phyloP scores from a whole-genome alignment of 257 asterid species.

The Solanum dulcamara region DNA sequence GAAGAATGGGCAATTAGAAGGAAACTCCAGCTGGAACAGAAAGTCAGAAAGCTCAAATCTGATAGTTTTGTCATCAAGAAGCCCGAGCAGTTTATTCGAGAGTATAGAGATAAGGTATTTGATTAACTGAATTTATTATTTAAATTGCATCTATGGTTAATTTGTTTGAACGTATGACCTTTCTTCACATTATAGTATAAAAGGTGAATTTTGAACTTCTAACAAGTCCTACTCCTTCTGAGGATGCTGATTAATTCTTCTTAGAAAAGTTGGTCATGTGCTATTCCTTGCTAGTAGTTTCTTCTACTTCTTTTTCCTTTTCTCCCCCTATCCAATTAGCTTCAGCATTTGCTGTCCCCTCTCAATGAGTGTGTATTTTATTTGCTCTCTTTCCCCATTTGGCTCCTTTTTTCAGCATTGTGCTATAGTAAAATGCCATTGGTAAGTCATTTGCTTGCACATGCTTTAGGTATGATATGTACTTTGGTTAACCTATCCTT shows the following conservation, averaged over 20 bases:
- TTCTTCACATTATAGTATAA: not conserved
- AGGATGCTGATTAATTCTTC: not conserved
- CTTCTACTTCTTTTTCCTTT: not conserved
- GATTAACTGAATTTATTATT: not conserved
- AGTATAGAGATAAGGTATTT: constrained; percentile 57
- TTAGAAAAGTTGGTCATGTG: not conserved
- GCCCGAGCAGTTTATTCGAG: constrained; percentile 80
- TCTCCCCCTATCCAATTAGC: not conserved
- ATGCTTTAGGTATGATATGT: not conserved
- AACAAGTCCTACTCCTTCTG: not conserved
- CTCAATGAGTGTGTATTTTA: not conserved
- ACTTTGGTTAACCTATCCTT: not conserved
- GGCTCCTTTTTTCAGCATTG: not conserved
- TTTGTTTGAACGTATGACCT: not conserved
- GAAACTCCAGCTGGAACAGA: constrained; percentile 56
- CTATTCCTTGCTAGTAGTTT: not conserved
- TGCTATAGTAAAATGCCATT: not conserved
- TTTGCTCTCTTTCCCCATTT: not conserved
- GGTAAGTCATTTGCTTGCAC: not conserved
- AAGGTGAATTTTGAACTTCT: not conserved
- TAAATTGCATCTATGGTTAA: not conserved
- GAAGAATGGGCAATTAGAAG: constrained; percentile 83
- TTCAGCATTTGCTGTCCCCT: not conserved
- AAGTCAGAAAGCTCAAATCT: constrained; percentile 47
- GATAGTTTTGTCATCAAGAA: constrained; percentile 45